phyloP scores from a whole-genome alignment of 1,284 basidiomycete genomes.

The Porodaedalea pini region DNA sequence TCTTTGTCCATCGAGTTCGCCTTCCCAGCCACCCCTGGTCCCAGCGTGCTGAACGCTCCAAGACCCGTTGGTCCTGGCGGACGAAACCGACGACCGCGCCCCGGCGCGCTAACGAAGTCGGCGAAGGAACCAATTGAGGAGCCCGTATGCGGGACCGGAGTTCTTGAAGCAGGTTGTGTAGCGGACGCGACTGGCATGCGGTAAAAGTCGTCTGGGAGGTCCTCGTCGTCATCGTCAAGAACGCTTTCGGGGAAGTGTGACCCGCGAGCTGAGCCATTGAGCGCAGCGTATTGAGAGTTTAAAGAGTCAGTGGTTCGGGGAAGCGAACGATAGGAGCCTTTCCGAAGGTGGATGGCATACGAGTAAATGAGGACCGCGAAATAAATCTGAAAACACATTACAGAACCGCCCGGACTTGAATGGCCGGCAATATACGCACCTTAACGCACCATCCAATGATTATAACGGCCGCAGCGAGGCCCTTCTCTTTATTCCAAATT shows the following conservation, averaged over 20 bases:
- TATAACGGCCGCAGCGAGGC: slow-evolving; percentile 74
- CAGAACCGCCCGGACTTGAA: background rate
- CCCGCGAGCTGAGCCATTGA: slow-evolving; percentile 40
- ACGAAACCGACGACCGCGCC: slow-evolving; percentile 19
- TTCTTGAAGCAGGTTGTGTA: slow-evolving; percentile 21
- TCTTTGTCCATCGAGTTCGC: slow-evolving; percentile 14
- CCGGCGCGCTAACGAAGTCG: slow-evolving; percentile 56
- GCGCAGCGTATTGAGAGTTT: slow-evolving; percentile 28
- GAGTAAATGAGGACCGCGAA: slow-evolving; percentile 91
- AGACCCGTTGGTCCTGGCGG: background rate
- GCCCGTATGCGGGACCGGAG: slow-evolving; percentile 27
- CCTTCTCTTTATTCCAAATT: slow-evolving; percentile 91
- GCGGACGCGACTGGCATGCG: slow-evolving; percentile 51
- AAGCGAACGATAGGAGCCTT: slow-evolving; percentile 85
- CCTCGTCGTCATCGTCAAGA: slow-evolving; percentile 34
- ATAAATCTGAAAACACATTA: slow-evolving; percentile 66
- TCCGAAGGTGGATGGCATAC: slow-evolving; percentile 89
- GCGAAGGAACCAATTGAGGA: slow-evolving; percentile 46
- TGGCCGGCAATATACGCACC: slow-evolving; percentile 44
- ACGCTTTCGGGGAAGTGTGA: slow-evolving; percentile 46
- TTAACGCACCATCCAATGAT: slow-evolving; percentile 85
- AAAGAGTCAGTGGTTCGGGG: slow-evolving; percentile 44
- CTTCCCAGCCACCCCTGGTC: slow-evolving; percentile 3
- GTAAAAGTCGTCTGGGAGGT: slow-evolving; percentile 63
- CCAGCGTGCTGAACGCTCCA: background rate